Percentiles rank a stretch among this genome's conserved stretches.
These are phyloP conservation scores for Russula olivacea DNA, from an alignment of 768 basidiomycete genomes.

Conservation along the genomic window DNA sequence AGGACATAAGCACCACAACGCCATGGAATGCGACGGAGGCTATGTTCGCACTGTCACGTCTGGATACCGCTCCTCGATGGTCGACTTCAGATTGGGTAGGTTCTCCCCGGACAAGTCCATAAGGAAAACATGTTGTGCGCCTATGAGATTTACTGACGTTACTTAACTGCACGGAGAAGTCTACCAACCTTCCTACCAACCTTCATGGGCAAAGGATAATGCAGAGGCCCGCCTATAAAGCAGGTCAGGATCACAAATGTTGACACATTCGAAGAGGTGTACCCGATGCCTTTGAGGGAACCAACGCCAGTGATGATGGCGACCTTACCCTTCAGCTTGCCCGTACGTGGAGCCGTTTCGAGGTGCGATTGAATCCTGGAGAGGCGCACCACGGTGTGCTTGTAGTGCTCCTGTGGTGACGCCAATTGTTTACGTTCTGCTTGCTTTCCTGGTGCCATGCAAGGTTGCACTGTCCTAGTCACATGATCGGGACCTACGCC, in stretches of 20 bases:
- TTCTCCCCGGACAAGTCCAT: conserved; percentile 64
- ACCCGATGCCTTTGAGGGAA: conserved; percentile 88
- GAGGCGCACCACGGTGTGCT: conserved; percentile 59
- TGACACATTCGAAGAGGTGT: conserved; percentile 28
- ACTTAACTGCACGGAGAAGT: not conserved
- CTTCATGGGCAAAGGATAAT: conserved; percentile 74
- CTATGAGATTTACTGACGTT: conserved; percentile 35
- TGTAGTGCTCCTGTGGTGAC: conserved; percentile 44
- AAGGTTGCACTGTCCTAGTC: not conserved
- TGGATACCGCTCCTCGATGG: conserved; percentile 61
- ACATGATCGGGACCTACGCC: not conserved
- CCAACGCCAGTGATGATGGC: conserved; percentile 86
- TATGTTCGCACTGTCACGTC: conserved; percentile 62
- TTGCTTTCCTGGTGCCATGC: conserved; percentile 17
- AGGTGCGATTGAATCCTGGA: conserved; percentile 66
- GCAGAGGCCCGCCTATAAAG: conserved; percentile 58
- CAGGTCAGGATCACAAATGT: not conserved
- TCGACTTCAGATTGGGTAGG: conserved; percentile 63
- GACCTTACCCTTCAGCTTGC: conserved; percentile 67
- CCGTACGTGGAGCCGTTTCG: conserved; percentile 43
- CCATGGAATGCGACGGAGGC: not conserved
- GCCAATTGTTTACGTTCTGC: not conserved
- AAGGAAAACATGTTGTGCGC: conserved; percentile 71
- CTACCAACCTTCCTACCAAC: conserved; percentile 55
- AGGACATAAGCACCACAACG: not conserved